A percentile compares a stretch with the other conserved stretches of the same genome.
Evolutionary conservation across 1,139 yeast genomes (phyloP).

Genomic region (Pichia sp.): DNA sequence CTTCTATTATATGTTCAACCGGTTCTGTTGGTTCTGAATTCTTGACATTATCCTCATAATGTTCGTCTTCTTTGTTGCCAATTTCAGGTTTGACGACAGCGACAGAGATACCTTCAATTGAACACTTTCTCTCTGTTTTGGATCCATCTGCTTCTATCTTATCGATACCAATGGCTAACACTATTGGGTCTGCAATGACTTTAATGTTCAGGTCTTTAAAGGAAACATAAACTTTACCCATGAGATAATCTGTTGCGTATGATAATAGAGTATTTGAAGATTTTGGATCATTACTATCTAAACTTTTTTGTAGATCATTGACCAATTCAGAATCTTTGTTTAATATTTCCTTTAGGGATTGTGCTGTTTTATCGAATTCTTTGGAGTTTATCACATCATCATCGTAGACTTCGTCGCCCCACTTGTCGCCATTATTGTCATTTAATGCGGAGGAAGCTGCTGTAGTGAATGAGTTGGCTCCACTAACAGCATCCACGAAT

Average conservation of each 20-base stretch:
- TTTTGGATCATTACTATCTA: slow-evolving; percentile 22
- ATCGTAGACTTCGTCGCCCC: slow-evolving; percentile 19
- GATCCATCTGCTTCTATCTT: slow-evolving; percentile 40
- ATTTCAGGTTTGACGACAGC: slow-evolving; percentile 40
- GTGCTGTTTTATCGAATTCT: slow-evolving; percentile 2
- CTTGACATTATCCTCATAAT: slow-evolving; percentile 12
- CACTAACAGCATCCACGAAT: slow-evolving; percentile 21
- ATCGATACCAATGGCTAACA: slow-evolving; percentile 43
- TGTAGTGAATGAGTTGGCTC: slow-evolving; percentile 12
- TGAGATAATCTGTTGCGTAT: slow-evolving; percentile 65
- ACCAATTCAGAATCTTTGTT: slow-evolving; percentile 8
- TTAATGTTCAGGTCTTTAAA: slow-evolving; percentile 46
- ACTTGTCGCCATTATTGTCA: neutral
- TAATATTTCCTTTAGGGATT: slow-evolving; percentile 7
- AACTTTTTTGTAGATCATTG: slow-evolving; percentile 5
- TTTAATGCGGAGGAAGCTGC: neutral
- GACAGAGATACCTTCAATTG: slow-evolving; percentile 40
- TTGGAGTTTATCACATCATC: slow-evolving; percentile 19
- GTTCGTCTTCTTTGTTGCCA: slow-evolving; percentile 23
- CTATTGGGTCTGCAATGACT: slow-evolving; percentile 50
- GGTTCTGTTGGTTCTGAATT: no score
- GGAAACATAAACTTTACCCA: slow-evolving; percentile 56
- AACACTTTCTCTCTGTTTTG: slow-evolving; percentile 48
- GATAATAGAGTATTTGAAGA: slow-evolving; percentile 51
- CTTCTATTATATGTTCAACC: no score